A percentile compares a stretch with the other conserved stretches of the same genome.
These are phyloP conservation scores for Colletotrichum sp. DNA, from an alignment of 2,329 filamentous ascomycete genomes.

Conservation along the genomic window DNA sequence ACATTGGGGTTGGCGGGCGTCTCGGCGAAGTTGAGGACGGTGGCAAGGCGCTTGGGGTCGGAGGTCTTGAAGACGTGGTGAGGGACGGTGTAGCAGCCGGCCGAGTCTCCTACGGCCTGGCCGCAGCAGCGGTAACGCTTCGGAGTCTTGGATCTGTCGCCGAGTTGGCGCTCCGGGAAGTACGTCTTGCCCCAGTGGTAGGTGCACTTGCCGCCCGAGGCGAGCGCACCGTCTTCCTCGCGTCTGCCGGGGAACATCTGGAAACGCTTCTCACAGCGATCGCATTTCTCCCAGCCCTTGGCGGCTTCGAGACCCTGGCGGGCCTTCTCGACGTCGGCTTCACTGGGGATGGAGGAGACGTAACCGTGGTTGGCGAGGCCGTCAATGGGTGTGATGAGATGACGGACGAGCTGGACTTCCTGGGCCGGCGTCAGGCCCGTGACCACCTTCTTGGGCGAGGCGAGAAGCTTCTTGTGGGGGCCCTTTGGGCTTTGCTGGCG, in stretches of 20 bases:
- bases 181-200: conserved; percentile 81
- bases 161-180: conserved; percentile 59
- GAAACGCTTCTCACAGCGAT: conserved; percentile 85
- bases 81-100: conserved; percentile 73
- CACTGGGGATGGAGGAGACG: conserved; percentile 69
- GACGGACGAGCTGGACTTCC: conserved; percentile 69
- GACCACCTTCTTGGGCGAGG: conserved; percentile 57
- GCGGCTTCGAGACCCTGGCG: conserved; percentile 68
- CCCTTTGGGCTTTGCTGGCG: conserved; percentile 31
- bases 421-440: conserved; percentile 73
- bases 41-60: conserved; percentile 76
- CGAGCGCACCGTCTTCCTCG: conserved; percentile 75
- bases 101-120: conserved; percentile 71
- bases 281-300: conserved; percentile 85
- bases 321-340: conserved; percentile 70
- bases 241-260: conserved; percentile 90
- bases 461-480: conserved; percentile 33
- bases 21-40: conserved; percentile 77
- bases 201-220: conserved; percentile 77
- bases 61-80: conserved; percentile 89
- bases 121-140: conserved; percentile 81
- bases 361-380: conserved; percentile 76
- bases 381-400: conserved; percentile 68
- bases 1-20: conserved; percentile 71
- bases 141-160: conserved; percentile 61